Base-by-base conservation (phyloP, 495 filamentous ascomycete genomes). In the Pyrenopolyporus hunteri region DNA sequence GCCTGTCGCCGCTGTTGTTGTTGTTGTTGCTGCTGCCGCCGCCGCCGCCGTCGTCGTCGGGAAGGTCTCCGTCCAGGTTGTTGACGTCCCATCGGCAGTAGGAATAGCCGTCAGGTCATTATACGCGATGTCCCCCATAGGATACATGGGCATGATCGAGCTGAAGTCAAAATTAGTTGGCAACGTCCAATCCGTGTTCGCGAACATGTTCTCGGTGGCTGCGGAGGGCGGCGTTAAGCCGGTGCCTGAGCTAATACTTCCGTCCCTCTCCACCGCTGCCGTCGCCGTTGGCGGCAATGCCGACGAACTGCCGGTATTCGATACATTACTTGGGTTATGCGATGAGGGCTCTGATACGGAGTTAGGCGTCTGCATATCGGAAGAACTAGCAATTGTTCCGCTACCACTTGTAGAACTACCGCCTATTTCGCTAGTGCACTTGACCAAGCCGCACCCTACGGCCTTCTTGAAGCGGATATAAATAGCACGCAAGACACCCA, bases 51-150 rank as follows among this genome's bases (percentile, higher is more conserved):
- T 39, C 53, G 20, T 44, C 64, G 39, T 39, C 17, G 62, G 35
- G 56, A 57, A 67, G 14, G 35, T 46, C 14, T 61, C 66, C 35
- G 42, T 54, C 64, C 52, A 70, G 7, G 33, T 42, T 13, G 61
- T 66, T 26, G 49, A 39, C 2, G 59, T 47, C 9, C 59, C 63
- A 19, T 67, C 67, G 19, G 59, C 68, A 0, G 59, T 65, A 0
- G 66, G 63, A 4, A 74, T 65, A 3, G 71, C 75, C 6, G 64
- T 72, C 1, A 85, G 60, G 35, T 84, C 75, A 45, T 84, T 80
- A 50, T 78, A 82, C 0, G 80, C 64, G 5, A 85, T 68, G 44
- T 85, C 82, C 28, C 78, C 74, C 43, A 78, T 82, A 0, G 82
- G 78, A 40, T 79, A 83, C 32, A 83, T 78, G n/a, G 82, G 80